These are phyloP conservation scores for Globisporangium cylindrosporum DNA, from an alignment of 352 stramenopile species.

Conservation along the genomic window DNA sequence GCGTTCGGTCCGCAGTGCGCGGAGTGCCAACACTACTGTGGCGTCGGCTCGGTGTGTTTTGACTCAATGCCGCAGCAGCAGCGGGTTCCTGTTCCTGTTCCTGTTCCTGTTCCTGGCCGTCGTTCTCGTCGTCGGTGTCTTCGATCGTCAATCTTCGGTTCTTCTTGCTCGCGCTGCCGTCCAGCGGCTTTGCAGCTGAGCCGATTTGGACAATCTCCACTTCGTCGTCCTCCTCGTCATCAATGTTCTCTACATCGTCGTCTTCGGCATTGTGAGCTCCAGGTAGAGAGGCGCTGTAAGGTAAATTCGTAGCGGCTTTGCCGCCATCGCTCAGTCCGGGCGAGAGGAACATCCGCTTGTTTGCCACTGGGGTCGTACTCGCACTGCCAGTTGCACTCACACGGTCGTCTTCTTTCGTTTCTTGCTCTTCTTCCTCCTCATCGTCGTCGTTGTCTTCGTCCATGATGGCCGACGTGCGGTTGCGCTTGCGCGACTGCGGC, in stretches of 20 bases:
- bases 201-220: constrained; percentile 48
- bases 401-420: neutral
- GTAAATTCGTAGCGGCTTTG: neutral
- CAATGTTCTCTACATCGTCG: neutral
- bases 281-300: neutral
- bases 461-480: constrained; percentile 49
- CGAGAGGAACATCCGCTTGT: constrained; percentile 2
- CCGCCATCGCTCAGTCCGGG: neutral
- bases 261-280: neutral
- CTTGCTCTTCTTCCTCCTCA: constrained; percentile 3
- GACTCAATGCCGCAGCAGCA: constrained; percentile 8
- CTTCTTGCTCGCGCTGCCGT: constrained; percentile 28
- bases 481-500: constrained; percentile 56
- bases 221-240: constrained; percentile 46
- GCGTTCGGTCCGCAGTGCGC: neutral
- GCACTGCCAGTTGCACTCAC: neutral
- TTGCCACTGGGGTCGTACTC: neutral
- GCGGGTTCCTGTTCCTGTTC: neutral
- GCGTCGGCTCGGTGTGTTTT: constrained; percentile 2
- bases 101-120: neutral
- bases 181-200: constrained; percentile 18
- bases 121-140: constrained; percentile 59
- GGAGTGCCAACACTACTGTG: constrained; percentile 6
- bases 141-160: constrained; percentile 37
- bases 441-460: constrained; percentile 54